Conservation (phyloP, 257 asterid species). For the Mitragyna speciosa region DNA sequence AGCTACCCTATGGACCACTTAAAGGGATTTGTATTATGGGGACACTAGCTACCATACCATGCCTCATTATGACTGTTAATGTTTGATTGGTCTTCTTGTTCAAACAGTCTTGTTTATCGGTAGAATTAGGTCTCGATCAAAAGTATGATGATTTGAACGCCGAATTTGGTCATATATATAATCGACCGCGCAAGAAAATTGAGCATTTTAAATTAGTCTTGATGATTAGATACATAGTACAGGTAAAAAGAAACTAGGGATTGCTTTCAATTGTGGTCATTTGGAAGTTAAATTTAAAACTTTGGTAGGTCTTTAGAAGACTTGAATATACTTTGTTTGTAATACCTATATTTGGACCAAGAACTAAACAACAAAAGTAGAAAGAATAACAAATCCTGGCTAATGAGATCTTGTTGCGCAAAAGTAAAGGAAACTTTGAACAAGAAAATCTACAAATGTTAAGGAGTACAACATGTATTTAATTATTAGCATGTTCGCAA, state of each 20-base stretch:
- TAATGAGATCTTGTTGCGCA: neutral
- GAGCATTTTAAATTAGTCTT: neutral
- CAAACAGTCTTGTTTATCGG: too few relatives aligned
- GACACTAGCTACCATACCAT: slow-evolving; percentile 14
- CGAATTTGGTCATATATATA: neutral
- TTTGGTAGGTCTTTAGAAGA: neutral
- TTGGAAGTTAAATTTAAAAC: neutral
- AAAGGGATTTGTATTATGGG: slow-evolving; percentile 12
- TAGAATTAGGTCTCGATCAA: slow-evolving; percentile 5
- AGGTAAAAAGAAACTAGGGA: neutral
- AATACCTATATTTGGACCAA: neutral
- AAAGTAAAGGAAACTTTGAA: neutral
- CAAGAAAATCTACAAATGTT: neutral
- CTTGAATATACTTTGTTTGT: neutral
- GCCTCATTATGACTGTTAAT: slow-evolving; percentile 1
- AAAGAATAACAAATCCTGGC: neutral
- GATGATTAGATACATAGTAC: too few relatives aligned
- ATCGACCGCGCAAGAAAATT: neutral
- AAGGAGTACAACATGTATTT: neutral
- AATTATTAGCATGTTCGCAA: slow-evolving; percentile 13
- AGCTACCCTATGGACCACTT: slow-evolving; percentile 31
- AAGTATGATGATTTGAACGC: slow-evolving; percentile 9
- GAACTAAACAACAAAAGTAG: neutral
- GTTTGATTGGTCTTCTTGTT: neutral
- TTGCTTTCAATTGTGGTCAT: neutral